Evolutionary conservation across 495 filamentous ascomycete species (phyloP), one percentile per base, ranked within the genome.

Genomic region (Lichenothelia convexa): DNA sequence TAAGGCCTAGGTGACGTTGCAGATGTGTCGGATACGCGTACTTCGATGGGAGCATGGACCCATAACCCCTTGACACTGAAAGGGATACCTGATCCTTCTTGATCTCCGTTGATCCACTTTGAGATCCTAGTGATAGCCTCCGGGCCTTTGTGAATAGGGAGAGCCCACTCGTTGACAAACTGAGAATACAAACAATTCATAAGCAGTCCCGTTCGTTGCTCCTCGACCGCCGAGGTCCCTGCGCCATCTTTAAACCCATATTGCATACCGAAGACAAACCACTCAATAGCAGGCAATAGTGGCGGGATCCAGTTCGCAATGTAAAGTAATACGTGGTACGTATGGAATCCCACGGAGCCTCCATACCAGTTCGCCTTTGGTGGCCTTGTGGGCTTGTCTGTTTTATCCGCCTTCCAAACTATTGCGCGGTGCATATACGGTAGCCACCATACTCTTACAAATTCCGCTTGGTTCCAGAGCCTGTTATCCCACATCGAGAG

Each of bases 141-240:
- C 13, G 89, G 89, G 0, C 91, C 89, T 41, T 79, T 75, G 44
- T 71, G 57, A n/a, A 97, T 59, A 5, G 89, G 89, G 33, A 97
- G 68, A 3, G 87, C 86, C 89, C 89, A 97, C 52, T 97, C 89
- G 52, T 97, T 93, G 31, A 97, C 89, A 47, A 83, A 91, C 53
- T 97, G 89, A 16, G 76, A 84, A 58, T 91, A 97, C 13, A 94
- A 68, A 53, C 89, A 97, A 56, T 97, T 86, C 80, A 97, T 84
- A 30, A 93, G 62, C 39, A 97, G 64, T 6, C 84, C 91, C 35
- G 73, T 53, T 16, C 80, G 72, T 24, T 73, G 74, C 15, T 75
- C 73, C 58, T 93, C 75, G n/a, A 93, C 71, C 16, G 78, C 91
- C 31, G 63, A 60, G 15, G 69, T 80, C 30, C 65, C 63, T 2